Conservation (phyloP, 139 green algal genomes). For the Axilococcus clingmanii region DNA sequence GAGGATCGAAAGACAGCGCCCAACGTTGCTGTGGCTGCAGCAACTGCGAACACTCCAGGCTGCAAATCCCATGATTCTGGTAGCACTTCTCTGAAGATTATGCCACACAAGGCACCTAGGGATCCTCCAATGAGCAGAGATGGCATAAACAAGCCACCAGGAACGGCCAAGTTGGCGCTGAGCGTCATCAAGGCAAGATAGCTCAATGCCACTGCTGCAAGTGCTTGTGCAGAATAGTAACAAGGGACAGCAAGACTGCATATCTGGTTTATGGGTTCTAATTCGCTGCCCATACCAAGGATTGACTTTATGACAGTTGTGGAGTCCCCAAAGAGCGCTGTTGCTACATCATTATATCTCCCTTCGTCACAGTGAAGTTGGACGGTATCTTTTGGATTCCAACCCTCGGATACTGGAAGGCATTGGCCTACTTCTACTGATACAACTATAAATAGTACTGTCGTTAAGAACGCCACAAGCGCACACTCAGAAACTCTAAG, state of each 20-base stretch:
- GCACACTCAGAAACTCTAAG: constrained; percentile 31
- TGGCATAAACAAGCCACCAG: constrained; percentile 88
- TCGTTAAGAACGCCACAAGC: background rate
- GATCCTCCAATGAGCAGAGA: constrained; percentile 65
- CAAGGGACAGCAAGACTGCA: constrained; percentile 21
- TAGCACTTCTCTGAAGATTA: constrained; percentile 45
- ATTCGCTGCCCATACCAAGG: constrained; percentile 33
- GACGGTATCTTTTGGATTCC: constrained; percentile 16
- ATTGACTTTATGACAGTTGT: constrained; percentile 65
- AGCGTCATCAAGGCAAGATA: constrained; percentile 76
- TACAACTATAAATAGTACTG: background rate
- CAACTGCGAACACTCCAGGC: constrained; percentile 68
- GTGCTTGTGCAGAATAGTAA: constrained; percentile 43
- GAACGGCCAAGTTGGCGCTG: constrained; percentile 59
- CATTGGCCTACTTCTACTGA: constrained; percentile 24
- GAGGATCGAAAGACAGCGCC: constrained; percentile 77
- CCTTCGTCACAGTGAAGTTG: constrained; percentile 29
- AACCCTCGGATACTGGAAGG: constrained; percentile 24
- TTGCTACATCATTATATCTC: constrained; percentile 81
- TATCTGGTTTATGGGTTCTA: constrained; percentile 18
- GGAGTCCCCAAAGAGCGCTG: constrained; percentile 55
- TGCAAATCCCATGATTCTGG: constrained; percentile 44
- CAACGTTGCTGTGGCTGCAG: constrained; percentile 69
- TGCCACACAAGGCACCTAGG: constrained; percentile 54
- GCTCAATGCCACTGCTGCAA: constrained; percentile 40